Conservation (phyloP, 192 early-diverging fungal genomes). For the Coemansia sp. region DNA sequence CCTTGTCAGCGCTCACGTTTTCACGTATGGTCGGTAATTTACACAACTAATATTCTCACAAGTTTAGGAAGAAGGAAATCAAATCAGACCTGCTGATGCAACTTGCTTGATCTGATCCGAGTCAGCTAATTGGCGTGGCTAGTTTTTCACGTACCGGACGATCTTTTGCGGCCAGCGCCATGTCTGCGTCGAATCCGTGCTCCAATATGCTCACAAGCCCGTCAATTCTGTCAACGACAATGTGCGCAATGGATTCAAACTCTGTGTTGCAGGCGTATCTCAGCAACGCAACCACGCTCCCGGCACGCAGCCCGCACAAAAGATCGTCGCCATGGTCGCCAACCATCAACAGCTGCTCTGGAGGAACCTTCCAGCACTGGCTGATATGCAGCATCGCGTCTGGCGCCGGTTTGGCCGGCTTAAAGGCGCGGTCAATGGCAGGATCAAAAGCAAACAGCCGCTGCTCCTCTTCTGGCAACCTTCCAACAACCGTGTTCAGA, state of each 20-base stretch:
- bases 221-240: conserved; percentile 48
- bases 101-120: too few species aligned
- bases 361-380: conserved; percentile 41
- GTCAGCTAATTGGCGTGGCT: too few species aligned
- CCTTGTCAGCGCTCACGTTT: too few species aligned
- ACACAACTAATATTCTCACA: too few species aligned
- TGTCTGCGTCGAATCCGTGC: conserved; percentile 37
- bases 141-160: too few species aligned
- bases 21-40: too few species aligned
- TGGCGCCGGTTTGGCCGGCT: conserved; percentile 54
- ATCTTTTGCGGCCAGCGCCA: conserved; percentile 19
- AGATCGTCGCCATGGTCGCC: conserved; percentile 58
- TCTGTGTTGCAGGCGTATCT: conserved; percentile 34
- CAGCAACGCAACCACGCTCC: conserved; percentile 48
- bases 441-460: conserved; percentile 50
- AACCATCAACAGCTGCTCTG: conserved; percentile 56
- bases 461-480: conserved; percentile 26
- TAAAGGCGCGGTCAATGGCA: conserved; percentile 50
- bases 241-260: conserved; percentile 41
- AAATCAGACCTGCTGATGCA: too few species aligned
- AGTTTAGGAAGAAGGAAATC: too few species aligned
- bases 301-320: conserved; percentile 51
- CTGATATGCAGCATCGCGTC: conserved; percentile 47
- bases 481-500: conserved; percentile 37
- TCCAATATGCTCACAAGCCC: conserved; percentile 23